These are phyloP conservation scores for Neospora caninum DNA, from an alignment of 169 alveolate species.

Conservation along the genomic window DNA sequence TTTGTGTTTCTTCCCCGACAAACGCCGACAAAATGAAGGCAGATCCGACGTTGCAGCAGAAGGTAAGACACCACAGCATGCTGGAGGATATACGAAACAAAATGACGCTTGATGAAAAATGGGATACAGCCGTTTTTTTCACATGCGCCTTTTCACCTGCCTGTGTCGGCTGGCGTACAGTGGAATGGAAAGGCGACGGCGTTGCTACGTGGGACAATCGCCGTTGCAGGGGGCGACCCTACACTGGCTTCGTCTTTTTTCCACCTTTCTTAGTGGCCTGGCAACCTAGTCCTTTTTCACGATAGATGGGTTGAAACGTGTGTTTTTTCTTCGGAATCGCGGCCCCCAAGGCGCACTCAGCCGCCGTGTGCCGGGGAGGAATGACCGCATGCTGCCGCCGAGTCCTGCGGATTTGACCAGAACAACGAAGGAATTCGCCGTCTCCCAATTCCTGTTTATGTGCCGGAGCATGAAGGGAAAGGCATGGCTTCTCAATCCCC, in stretches of 20 bases:
- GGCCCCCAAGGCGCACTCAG: no score
- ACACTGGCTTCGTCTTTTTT: not conserved
- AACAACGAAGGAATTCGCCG: no score
- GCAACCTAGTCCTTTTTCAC: not conserved
- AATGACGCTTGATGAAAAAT: not conserved
- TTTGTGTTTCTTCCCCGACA: not conserved
- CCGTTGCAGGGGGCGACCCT: not conserved
- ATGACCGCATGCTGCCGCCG: no score
- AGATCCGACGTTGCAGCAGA: slow-evolving; percentile 40
- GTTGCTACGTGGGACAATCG: not conserved
- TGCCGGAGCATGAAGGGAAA: no score
- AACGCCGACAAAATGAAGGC: slow-evolving; percentile 25
- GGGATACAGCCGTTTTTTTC: not conserved
- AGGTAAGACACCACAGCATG: slow-evolving; percentile 18
- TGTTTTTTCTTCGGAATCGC: no score
- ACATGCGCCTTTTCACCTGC: no score
- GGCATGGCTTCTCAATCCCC: no score
- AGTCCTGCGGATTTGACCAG: no score
- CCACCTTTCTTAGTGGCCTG: not conserved
- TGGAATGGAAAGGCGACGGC: not conserved
- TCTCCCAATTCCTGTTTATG: no score
- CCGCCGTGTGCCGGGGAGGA: no score
- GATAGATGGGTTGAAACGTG: no score
- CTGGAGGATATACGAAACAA: not conserved
- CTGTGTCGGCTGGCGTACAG: not conserved